Base-by-base conservation (phyloP, 495 filamentous ascomycete species). In the Neurospora sp. region DNA sequence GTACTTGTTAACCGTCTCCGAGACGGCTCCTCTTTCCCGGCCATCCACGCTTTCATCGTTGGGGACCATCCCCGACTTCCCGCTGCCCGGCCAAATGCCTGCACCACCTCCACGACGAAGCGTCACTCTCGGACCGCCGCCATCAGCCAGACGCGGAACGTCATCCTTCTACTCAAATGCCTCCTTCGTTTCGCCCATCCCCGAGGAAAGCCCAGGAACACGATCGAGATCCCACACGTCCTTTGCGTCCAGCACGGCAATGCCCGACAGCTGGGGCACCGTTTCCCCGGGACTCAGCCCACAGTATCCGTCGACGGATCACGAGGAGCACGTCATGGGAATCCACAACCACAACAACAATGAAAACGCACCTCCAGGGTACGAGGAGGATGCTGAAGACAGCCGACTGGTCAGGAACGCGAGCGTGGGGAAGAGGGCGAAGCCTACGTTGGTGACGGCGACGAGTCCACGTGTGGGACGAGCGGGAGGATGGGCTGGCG, bases 171-270 rank as follows among this genome's bases (percentile, higher is more conserved):
- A 93, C 74, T 94, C 92, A 31, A 87, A 86, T 71, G 77, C 81
- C n/a, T 93, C 92, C 2, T 93, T 86, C 71, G 93, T 97, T 6
- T 93, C 94, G 9, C 94, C 94, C 2, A 97, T 98, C 71, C 92
- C 90, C 1, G 94, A 98, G 80, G 94, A 97, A 77, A 85, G 88
- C 69, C 85, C 88, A 65, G 53, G 53, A 65, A 65, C 53, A 2
- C 84, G 88, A 40, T 83, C 88, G 59, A 84, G 88, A 68, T 85
- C 84, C 16, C 88, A 91, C 77, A 88, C 87, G 22, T 95, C 93
- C 0, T 92, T 91, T 77, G 93, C 93, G 9, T 96, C 94, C 8
- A 97, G 93, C 79, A 87, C 89, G 70, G 91, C 88, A 0, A 92
- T 96, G 71, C 93, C 94, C 3, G 86, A 88, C 9, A 90, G 86